Percentiles rank a stretch among this genome's conserved stretches.
phyloP scores from a whole-genome alignment of 495 filamentous ascomycete species.

The Xylaria flabelliformis region DNA sequence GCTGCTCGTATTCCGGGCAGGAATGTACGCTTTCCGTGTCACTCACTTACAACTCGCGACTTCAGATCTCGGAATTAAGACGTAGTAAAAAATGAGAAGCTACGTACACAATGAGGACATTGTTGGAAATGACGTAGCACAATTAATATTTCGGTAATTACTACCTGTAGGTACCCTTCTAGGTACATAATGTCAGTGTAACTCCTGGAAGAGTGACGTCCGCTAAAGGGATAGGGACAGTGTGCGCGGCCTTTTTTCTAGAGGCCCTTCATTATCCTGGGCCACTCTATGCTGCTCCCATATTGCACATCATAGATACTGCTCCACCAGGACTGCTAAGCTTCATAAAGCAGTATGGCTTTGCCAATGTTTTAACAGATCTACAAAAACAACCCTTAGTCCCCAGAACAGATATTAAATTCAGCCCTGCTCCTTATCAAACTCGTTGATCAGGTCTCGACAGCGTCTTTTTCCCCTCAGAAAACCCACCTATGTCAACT shows the following conservation, averaged over 20 bases:
- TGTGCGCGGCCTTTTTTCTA: not conserved
- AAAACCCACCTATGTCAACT: not conserved
- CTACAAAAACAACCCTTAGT: not conserved
- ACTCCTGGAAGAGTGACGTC: not conserved
- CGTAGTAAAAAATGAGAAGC: not conserved
- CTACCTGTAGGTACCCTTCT: not conserved
- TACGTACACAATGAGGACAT: not conserved
- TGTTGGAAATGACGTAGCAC: not conserved
- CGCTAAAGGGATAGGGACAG: not conserved
- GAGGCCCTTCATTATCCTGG: not conserved
- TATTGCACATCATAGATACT: not conserved
- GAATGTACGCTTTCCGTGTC: not conserved
- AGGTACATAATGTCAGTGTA: not conserved
- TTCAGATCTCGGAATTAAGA: not conserved
- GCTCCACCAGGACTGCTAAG: not conserved
- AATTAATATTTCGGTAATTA: not conserved
- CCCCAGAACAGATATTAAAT: not conserved
- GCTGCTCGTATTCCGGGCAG: not conserved
- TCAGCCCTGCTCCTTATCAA: not conserved
- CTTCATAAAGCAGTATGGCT: not conserved
- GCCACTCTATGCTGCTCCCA: not conserved
- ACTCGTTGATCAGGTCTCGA: not conserved
- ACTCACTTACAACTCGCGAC: too few species aligned
- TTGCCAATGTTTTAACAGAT: not conserved
- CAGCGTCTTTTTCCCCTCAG: not conserved